Percentiles rank a stretch among this genome's conserved stretches.
Conservation (phyloP, 352 stramenopile species). For the Pythium dissotocum region DNA sequence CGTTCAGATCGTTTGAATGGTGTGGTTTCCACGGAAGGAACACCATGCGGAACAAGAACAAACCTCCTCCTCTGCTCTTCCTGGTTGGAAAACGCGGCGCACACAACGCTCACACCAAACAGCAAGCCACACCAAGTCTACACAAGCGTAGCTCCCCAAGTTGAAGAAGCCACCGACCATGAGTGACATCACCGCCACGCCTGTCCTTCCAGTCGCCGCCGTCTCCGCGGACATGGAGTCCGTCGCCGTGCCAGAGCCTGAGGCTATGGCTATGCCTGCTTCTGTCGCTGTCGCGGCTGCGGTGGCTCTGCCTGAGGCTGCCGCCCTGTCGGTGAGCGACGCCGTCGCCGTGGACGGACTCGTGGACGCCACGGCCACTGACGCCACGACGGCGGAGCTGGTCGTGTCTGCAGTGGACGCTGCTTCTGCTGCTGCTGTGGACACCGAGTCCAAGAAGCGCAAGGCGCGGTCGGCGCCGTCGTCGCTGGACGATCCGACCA, state of each 20-base stretch:
- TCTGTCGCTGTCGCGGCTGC: not conserved
- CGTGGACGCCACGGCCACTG: not conserved
- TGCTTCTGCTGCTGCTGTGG: not conserved
- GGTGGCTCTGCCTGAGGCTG: not conserved
- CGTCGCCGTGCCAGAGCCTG: not conserved
- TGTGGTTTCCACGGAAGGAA: constrained; percentile 21
- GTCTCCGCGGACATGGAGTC: constrained; percentile 1
- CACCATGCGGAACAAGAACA: constrained; percentile 2
- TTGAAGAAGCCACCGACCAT: constrained; percentile 20
- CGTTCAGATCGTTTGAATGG: constrained; percentile 26
- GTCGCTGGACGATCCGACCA: constrained; percentile 14
- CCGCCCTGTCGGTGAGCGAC: constrained; percentile 19
- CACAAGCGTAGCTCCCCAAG: constrained; percentile 23
- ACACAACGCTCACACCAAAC: constrained; percentile 35
- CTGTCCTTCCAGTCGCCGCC: constrained; percentile 4
- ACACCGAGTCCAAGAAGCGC: constrained; percentile 19
- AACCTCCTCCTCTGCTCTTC: not conserved
- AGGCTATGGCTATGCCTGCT: constrained; percentile 1
- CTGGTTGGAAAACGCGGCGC: not conserved
- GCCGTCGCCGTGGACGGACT: not conserved
- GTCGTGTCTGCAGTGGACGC: not conserved
- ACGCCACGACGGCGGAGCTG: constrained; percentile 5
- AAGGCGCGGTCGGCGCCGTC: constrained; percentile 12
- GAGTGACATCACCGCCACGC: constrained; percentile 27
- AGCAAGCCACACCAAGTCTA: constrained; percentile 35